A percentile compares a stretch with the other conserved stretches of the same genome.
These are phyloP conservation scores for Chlorella sp. DNA, from an alignment of 139 green algal species.

Conservation along the genomic window DNA sequence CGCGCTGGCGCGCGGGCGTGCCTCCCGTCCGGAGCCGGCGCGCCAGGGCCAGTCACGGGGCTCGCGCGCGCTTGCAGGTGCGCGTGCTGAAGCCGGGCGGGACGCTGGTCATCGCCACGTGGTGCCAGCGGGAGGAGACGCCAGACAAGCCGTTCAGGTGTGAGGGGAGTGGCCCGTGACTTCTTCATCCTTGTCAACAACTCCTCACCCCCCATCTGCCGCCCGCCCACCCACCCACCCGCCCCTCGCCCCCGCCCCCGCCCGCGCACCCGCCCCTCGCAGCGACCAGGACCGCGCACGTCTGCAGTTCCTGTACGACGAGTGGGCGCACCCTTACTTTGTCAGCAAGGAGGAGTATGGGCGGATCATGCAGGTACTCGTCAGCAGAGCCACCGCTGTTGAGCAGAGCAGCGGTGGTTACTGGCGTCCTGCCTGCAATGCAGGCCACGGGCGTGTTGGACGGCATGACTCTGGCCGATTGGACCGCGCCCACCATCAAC, in stretches of 20 bases:
- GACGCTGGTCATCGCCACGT: constrained; percentile 83
- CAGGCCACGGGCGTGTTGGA: constrained; percentile 71
- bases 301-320: constrained; percentile 94
- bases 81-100: constrained; percentile 90
- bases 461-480: constrained; percentile 69
- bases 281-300: constrained; percentile 71
- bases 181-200: no score
- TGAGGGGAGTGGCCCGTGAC: no score
- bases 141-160: constrained; percentile 51
- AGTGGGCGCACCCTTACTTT: constrained; percentile 97
- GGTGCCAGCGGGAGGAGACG: constrained; percentile 91
- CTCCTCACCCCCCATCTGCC: no score
- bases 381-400: background rate
- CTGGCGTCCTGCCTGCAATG: background rate
- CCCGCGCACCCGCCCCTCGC: no score
- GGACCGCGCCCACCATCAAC: constrained; percentile 83
- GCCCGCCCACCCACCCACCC: no score
- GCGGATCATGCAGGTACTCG: constrained; percentile 75
- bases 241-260: no score
- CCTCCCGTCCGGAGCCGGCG: background rate
- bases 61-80: background rate
- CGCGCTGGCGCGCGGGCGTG: background rate
- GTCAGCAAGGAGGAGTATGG: constrained; percentile 92
- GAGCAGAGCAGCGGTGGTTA: background rate
- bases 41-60: background rate